A percentile compares a stretch with the other conserved stretches of the same genome.
These are phyloP conservation scores for Straminergon stramineum DNA, from an alignment of 225 moss, liverwort and hornwort genomes.

Conservation along the genomic window DNA sequence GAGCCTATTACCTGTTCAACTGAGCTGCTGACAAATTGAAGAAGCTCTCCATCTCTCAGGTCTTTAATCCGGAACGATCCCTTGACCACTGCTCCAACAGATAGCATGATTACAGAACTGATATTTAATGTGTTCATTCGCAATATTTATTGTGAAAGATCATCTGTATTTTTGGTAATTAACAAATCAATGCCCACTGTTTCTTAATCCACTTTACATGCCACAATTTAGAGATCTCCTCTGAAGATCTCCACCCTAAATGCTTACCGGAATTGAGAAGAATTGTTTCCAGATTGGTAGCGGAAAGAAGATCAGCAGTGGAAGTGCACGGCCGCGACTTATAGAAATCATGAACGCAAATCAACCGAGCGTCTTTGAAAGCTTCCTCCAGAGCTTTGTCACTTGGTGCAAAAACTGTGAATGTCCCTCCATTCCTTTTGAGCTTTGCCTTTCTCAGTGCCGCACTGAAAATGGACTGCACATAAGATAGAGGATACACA, in stretches of 20 bases:
- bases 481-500: neutral
- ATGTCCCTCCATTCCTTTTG: neutral
- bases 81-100: slow-evolving; percentile 7
- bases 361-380: slow-evolving; percentile 6
- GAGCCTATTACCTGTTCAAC: neutral
- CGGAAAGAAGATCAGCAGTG: slow-evolving; percentile 7
- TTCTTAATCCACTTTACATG: neutral
- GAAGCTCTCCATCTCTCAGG: slow-evolving; percentile 11
- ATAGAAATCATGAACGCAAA: slow-evolving; percentile 15
- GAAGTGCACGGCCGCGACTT: neutral
- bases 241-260: neutral
- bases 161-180: neutral
- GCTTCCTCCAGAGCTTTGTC: slow-evolving; percentile 1
- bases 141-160: neutral
- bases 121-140: neutral
- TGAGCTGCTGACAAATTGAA: slow-evolving; percentile 6
- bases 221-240: too few relatives aligned
- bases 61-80: neutral
- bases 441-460: neutral
- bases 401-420: slow-evolving; percentile 18
- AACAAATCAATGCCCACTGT: neutral
- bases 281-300: slow-evolving; percentile 1
- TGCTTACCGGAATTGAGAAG: neutral
- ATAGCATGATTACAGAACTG: neutral
- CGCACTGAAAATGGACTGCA: slow-evolving; percentile 10